phyloP scores from a whole-genome alignment of 768 basidiomycete species.

The Boletus bicolor region DNA sequence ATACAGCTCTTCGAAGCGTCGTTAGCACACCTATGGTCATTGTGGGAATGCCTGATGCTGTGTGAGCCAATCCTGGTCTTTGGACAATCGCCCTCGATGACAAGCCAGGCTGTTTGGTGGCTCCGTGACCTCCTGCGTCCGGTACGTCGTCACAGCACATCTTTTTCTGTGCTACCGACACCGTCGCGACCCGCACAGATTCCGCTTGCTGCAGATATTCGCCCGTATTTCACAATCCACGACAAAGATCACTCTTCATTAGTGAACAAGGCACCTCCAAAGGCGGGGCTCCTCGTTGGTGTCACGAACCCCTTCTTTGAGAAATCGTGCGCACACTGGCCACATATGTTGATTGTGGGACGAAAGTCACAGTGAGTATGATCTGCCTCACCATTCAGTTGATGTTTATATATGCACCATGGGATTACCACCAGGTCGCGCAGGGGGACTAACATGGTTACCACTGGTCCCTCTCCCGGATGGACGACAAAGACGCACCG shows the following conservation, averaged over 20 bases:
- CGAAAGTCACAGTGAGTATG: constrained; percentile 41
- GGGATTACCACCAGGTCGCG: background rate
- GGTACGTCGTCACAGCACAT: constrained; percentile 38
- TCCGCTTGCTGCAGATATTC: constrained; percentile 77
- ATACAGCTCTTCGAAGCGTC: constrained; percentile 61
- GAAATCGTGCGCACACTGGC: constrained; percentile 79
- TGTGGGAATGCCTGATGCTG: constrained; percentile 92
- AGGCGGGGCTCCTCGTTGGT: constrained; percentile 71
- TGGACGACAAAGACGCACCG: constrained; percentile 80
- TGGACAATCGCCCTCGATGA: constrained; percentile 72
- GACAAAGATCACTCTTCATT: constrained; percentile 76
- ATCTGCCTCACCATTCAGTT: background rate
- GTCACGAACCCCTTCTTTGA: constrained; percentile 90
- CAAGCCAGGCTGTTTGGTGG: constrained; percentile 92
- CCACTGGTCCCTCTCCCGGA: constrained; percentile 58
- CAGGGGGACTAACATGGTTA: constrained; percentile 3
- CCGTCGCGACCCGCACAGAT: constrained; percentile 46
- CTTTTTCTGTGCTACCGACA: background rate
- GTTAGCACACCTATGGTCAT: constrained; percentile 69
- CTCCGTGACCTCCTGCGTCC: constrained; percentile 83
- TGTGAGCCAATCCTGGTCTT: constrained; percentile 89
- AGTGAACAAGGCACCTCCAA: constrained; percentile 80
- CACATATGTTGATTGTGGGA: constrained; percentile 75
- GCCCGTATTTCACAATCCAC: constrained; percentile 96
- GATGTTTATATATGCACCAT: background rate